A percentile compares a stretch with the other conserved stretches of the same genome.
phyloP scores from a whole-genome alignment of 1,139 yeast genomes.

The Taphrina betulina region DNA sequence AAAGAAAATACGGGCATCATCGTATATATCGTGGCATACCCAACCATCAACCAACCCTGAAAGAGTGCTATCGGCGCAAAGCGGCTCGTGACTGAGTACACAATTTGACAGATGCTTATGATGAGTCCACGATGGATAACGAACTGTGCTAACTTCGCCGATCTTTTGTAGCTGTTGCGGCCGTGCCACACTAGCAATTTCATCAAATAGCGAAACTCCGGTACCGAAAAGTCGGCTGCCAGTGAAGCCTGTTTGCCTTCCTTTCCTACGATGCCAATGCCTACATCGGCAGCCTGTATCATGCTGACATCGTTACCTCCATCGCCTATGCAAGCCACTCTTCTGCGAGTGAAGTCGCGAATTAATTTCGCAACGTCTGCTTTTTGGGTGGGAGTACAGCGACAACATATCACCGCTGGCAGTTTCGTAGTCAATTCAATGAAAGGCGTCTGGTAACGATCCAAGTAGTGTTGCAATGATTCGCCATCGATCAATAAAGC shows the following conservation, averaged over 20 bases:
- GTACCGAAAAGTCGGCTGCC: constrained; percentile 94
- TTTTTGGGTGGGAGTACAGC: constrained; percentile 98
- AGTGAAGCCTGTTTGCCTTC: constrained; percentile 97
- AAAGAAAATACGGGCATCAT: constrained; percentile 98
- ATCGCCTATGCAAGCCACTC: constrained; percentile 98
- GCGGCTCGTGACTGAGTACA: constrained; percentile 76
- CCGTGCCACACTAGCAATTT: constrained; percentile 96
- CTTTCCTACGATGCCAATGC: constrained; percentile 98
- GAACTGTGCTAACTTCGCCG: constrained; percentile 92
- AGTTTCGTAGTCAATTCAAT: constrained; percentile 70
- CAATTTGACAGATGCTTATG: constrained; percentile 95
- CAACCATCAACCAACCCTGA: constrained; percentile 98
- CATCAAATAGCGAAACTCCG: constrained; percentile 85
- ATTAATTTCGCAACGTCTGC: constrained; percentile 89
- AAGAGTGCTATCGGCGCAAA: constrained; percentile 87
- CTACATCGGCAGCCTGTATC: constrained; percentile 99
- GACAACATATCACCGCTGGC: constrained; percentile 94
- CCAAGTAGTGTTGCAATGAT: constrained; percentile 69
- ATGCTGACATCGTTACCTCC: constrained; percentile 99
- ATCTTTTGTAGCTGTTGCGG: constrained; percentile 89
- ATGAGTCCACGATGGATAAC: constrained; percentile 93
- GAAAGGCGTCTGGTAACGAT: constrained; percentile 64
- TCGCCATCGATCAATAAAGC: constrained; percentile 93
- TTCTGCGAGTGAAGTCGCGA: constrained; percentile 71
- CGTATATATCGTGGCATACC: constrained; percentile 93